Conservation (phyloP, 2,329 filamentous ascomycete genomes). For the Hysterium pulicare region DNA sequence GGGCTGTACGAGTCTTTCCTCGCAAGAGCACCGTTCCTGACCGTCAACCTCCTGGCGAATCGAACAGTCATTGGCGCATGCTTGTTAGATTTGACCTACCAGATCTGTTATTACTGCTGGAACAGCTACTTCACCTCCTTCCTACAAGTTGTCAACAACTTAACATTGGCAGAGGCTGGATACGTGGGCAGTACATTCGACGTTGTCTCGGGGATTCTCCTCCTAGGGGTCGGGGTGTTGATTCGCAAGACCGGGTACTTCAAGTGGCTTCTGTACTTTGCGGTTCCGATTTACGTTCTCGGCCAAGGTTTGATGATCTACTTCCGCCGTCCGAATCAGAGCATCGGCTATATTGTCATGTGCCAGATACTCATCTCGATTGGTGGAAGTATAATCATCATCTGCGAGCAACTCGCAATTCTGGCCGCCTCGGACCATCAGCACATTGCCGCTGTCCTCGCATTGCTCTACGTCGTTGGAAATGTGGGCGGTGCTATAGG, state of each 20-base stretch:
- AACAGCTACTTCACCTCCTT: constrained; percentile 31
- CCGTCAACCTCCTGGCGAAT: constrained; percentile 42
- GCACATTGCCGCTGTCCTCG: constrained; percentile 17
- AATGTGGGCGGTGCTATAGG: constrained; percentile 47
- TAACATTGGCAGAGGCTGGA: constrained; percentile 16
- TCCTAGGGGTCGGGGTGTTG: constrained; percentile 1
- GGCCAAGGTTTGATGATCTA: constrained; percentile 24
- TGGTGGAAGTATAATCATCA: constrained; percentile 20
- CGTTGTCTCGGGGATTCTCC: constrained; percentile 14
- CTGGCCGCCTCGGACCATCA: constrained; percentile 17
- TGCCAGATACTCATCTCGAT: constrained; percentile 24
- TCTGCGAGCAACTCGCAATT: constrained; percentile 18
- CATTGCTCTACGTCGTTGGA: constrained; percentile 57
- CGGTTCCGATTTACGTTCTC: constrained; percentile 19
- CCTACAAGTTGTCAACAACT: constrained; percentile 28
- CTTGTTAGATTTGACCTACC: constrained; percentile 35
- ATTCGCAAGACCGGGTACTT: constrained; percentile 8
- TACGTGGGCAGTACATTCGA: constrained; percentile 29
- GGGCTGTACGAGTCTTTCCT: constrained; percentile 31
- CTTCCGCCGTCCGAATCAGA: constrained; percentile 20
- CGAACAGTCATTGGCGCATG: constrained; percentile 50
- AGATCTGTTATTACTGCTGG: constrained; percentile 19
- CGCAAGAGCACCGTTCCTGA: constrained; percentile 32
- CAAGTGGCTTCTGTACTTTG: too few species aligned
- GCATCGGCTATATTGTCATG: constrained; percentile 28